Evolutionary conservation across 2,329 filamentous ascomycete species (phyloP).

Genomic region (Zopfia rhizophila): DNA sequence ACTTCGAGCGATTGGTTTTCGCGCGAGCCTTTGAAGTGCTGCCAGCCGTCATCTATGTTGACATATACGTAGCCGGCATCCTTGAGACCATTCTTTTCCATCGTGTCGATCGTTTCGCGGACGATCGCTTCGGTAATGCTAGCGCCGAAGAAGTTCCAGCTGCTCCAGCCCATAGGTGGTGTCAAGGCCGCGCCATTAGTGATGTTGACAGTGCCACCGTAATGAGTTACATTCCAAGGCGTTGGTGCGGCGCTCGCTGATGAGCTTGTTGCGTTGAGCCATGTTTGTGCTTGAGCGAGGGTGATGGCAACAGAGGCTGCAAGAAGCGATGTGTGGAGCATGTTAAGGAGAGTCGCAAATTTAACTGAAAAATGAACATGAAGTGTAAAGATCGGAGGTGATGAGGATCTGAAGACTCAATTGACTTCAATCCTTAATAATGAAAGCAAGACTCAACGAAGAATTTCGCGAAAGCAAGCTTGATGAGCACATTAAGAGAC

Average conservation of each 20-base stretch:
- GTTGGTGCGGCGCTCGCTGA: constrained; percentile 15
- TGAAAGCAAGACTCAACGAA: neutral
- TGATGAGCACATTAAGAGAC: too few species aligned
- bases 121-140: constrained; percentile 34
- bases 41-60: constrained; percentile 52
- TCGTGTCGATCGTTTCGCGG: constrained; percentile 27
- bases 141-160: constrained; percentile 34
- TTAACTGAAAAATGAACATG: neutral
- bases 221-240: constrained; percentile 32
- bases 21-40: constrained; percentile 35
- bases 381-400: too few species aligned
- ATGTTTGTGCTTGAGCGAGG: constrained; percentile 22
- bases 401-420: too few species aligned
- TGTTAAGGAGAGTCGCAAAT: neutral
- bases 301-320: constrained; percentile 3
- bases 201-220: constrained; percentile 29
- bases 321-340: constrained; percentile 11
- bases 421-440: too few species aligned
- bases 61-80: constrained; percentile 35
- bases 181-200: constrained; percentile 31
- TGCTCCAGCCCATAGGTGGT: constrained; percentile 35
- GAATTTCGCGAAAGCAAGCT: too few species aligned
- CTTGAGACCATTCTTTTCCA: constrained; percentile 28
- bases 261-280: constrained; percentile 21
- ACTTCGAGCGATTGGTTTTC: constrained; percentile 37